Conservation (phyloP, 2,329 filamentous ascomycete species). For the Annulohypoxylon truncatum region DNA sequence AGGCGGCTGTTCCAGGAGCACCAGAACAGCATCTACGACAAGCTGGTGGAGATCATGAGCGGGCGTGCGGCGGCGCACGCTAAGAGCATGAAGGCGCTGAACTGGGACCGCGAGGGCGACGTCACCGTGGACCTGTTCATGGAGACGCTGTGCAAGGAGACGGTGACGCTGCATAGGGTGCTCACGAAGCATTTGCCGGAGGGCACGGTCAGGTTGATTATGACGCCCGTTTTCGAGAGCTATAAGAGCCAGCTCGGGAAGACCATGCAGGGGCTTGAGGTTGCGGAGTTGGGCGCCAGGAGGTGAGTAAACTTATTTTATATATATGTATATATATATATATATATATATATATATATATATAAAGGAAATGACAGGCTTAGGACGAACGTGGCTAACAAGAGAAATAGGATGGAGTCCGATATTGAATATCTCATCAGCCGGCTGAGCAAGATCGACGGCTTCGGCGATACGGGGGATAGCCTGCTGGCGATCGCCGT, state of each 20-base stretch:
- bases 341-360: no score
- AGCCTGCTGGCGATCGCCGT: slow-evolving; percentile 74
- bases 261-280: slow-evolving; percentile 72
- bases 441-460: slow-evolving; percentile 81
- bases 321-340: no score
- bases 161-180: slow-evolving; percentile 83
- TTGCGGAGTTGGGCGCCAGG: slow-evolving; percentile 74
- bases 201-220: slow-evolving; percentile 81
- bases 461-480: slow-evolving; percentile 78
- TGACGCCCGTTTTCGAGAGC: slow-evolving; percentile 83
- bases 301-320: slow-evolving; percentile 68
- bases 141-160: slow-evolving; percentile 89
- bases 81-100: slow-evolving; percentile 76
- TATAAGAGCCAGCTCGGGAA: slow-evolving; percentile 84
- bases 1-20: slow-evolving; percentile 88
- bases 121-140: slow-evolving; percentile 75
- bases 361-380: no score
- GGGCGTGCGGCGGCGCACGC: slow-evolving; percentile 79
- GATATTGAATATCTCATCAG: slow-evolving; percentile 80
- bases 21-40: slow-evolving; percentile 90
- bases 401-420: slow-evolving; percentile 71
- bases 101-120: slow-evolving; percentile 73
- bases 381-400: slow-evolving; percentile 19
- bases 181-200: slow-evolving; percentile 85
- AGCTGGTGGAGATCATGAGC: slow-evolving; percentile 92